Percentiles rank a stretch among this genome's conserved stretches.
Conservation (phyloP, 345 rosid genomes). For the Balakata baccata region DNA sequence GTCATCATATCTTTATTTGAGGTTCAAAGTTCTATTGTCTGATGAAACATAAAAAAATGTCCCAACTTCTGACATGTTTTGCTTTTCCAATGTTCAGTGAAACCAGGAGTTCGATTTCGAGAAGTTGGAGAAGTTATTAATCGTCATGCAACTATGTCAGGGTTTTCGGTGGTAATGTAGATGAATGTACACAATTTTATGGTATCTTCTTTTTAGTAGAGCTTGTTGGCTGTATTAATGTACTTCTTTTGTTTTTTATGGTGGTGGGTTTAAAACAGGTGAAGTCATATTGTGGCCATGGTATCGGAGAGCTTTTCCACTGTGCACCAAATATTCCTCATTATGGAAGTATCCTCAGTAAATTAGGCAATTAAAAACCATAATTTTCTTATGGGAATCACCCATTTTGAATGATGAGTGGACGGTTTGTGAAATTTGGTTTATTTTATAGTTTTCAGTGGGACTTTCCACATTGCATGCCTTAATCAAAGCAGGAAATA, state of each 20-base stretch:
- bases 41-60: background rate
- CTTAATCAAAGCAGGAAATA: slow-evolving; percentile 70
- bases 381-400: background rate
- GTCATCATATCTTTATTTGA: background rate
- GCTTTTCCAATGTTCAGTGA: slow-evolving; percentile 46
- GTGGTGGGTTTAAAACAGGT: slow-evolving; percentile 74
- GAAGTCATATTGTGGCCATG: slow-evolving; percentile 91
- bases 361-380: slow-evolving; percentile 1
- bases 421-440: background rate
- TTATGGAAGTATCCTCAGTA: slow-evolving; percentile 70
- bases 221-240: background rate
- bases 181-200: background rate
- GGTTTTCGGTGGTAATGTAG: slow-evolving; percentile 83
- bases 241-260: background rate
- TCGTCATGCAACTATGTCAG: slow-evolving; percentile 91
- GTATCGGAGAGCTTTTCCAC: slow-evolving; percentile 95
- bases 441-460: background rate
- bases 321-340: slow-evolving; percentile 98
- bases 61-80: slow-evolving; percentile 7
- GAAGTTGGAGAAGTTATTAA: slow-evolving; percentile 87
- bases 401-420: background rate
- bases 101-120: slow-evolving; percentile 92
- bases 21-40: background rate
- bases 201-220: background rate
- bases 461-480: slow-evolving; percentile 20